Conservation (phyloP, 2,329 filamentous ascomycete genomes). For the Cytospora chrysosperma region DNA sequence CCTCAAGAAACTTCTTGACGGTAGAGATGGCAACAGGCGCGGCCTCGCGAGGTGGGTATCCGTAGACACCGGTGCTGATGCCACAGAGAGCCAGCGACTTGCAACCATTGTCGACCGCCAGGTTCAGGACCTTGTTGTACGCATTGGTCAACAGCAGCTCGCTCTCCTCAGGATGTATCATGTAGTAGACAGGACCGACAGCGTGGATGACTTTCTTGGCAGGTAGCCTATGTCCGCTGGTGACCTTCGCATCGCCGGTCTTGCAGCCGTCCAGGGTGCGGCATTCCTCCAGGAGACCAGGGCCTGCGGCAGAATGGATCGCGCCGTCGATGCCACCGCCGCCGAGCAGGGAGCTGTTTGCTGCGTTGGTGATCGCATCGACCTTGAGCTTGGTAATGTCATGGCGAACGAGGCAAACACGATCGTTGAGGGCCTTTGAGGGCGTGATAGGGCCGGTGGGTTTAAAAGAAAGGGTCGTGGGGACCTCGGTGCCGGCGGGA, state of each 20-base stretch:
- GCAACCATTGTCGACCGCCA: conserved; percentile 68
- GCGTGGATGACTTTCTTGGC: conserved; percentile 82
- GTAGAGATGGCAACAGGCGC: conserved; percentile 67
- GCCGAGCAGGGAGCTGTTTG: conserved; percentile 74
- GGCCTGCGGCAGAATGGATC: conserved; percentile 82
- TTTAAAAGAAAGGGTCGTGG: conserved; percentile 28
- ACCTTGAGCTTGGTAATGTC: conserved; percentile 80
- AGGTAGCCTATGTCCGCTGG: conserved; percentile 72
- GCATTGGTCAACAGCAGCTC: conserved; percentile 55
- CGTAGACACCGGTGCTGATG: conserved; percentile 87
- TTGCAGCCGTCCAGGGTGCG: conserved; percentile 66
- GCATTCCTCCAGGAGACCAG: conserved; percentile 67
- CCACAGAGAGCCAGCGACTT: conserved; percentile 78
- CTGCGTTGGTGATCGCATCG: conserved; percentile 90
- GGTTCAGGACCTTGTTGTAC: conserved; percentile 68
- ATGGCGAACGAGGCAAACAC: conserved; percentile 66
- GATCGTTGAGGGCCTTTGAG: conserved; percentile 63
- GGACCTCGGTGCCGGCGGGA: conserved; percentile 20
- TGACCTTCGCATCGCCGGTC: conserved; percentile 82
- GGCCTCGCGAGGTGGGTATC: conserved; percentile 74
- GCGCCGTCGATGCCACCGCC: conserved; percentile 90
- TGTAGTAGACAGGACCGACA: conserved; percentile 77
- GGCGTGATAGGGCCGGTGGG: conserved; percentile 29
- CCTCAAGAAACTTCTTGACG: conserved; percentile 55
- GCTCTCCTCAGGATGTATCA: conserved; percentile 39